Evolutionary conservation across 495 filamentous ascomycete genomes (phyloP), one percentile per base, ranked within the genome.

Genomic region (Evansstolkia leycettana): DNA sequence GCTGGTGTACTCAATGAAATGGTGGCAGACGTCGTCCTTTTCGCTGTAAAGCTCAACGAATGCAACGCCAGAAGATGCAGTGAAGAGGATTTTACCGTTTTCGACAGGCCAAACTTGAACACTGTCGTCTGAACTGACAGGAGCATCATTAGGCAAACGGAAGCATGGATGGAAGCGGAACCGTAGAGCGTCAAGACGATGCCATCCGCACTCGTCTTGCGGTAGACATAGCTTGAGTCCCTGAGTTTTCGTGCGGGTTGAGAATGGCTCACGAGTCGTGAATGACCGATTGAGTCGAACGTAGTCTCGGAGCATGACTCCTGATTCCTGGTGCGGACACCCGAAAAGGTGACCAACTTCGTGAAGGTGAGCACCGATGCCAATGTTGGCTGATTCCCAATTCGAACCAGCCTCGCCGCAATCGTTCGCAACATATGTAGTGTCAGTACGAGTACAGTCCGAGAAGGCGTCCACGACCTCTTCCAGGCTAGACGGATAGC

Each of bases 111-210:
- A 98, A 2, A 82, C 78, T 39, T 92, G 85, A 10, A 94, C 70
- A 42, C 83, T 92, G 14, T 78, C 75, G 42, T 94, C 87, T 8
- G 67, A 55, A 48, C 67, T 70, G 10, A 67, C 45, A n/a, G 69
- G 53, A 2, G 70, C 55, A 48, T 98, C 90, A 34, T 75, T 78
- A 7, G 88, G 84, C 28, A 90, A 68, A 12, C 76, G 67, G 60
- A 98, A 95, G 57, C 84, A 89, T 0, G 90, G 89, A 48, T 98
- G 90, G 38, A 75, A 82, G 23, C 85, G 78, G 58, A 95, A 90
- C 17, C 84, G 80, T 26, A 98, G 64, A 28, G 76, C 75, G 57
- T 95, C 90, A 2, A 95, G 67, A 17, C 85, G 71, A 51, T 95
- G 87, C 88, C 88, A 95, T 18, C 62, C 57, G 52, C 85, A 92